phyloP scores from a whole-genome alignment of 1,284 basidiomycete genomes.

The Ceratobasidium sp. region DNA sequence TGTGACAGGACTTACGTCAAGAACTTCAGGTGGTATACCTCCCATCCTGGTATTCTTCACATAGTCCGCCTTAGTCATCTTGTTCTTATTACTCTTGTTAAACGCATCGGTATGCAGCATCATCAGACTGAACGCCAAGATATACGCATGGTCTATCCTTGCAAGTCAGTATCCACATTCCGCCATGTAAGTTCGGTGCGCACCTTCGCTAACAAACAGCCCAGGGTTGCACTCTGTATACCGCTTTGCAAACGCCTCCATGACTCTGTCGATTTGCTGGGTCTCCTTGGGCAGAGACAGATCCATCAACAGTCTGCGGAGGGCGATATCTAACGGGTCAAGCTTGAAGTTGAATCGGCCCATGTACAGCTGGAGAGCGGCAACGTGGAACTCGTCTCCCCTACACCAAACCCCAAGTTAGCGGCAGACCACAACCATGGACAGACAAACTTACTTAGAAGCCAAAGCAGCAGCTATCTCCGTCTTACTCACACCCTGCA shows the following conservation, averaged over 20 bases:
- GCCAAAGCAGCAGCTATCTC: slow-evolving; percentile 85
- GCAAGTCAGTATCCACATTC: neutral
- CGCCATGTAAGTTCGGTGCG: slow-evolving; percentile 47
- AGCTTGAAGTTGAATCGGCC: slow-evolving; percentile 83
- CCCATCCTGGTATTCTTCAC: slow-evolving; percentile 90
- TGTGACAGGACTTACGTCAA: slow-evolving; percentile 74
- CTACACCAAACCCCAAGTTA: slow-evolving; percentile 59
- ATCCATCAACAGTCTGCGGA: slow-evolving; percentile 92
- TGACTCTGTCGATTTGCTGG: slow-evolving; percentile 97
- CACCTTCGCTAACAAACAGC: slow-evolving; percentile 84
- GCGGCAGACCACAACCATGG: neutral
- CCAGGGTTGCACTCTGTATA: slow-evolving; percentile 89
- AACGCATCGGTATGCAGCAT: slow-evolving; percentile 99
- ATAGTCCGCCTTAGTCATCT: slow-evolving; percentile 97
- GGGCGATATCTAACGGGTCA: slow-evolving; percentile 91
- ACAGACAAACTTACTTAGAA: slow-evolving; percentile 69
- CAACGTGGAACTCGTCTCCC: slow-evolving; percentile 76
- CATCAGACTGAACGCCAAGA: slow-evolving; percentile 97
- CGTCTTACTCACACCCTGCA: slow-evolving; percentile 74
- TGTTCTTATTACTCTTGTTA: slow-evolving; percentile 97
- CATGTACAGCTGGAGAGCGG: slow-evolving; percentile 82
- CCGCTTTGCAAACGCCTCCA: slow-evolving; percentile 92
- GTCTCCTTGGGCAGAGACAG: slow-evolving; percentile 94
- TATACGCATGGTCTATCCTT: slow-evolving; percentile 92
- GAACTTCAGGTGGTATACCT: slow-evolving; percentile 84